Evolutionary conservation across 495 filamentous ascomycete species (phyloP).

Genomic region (Clohesyomyces aquaticus): DNA sequence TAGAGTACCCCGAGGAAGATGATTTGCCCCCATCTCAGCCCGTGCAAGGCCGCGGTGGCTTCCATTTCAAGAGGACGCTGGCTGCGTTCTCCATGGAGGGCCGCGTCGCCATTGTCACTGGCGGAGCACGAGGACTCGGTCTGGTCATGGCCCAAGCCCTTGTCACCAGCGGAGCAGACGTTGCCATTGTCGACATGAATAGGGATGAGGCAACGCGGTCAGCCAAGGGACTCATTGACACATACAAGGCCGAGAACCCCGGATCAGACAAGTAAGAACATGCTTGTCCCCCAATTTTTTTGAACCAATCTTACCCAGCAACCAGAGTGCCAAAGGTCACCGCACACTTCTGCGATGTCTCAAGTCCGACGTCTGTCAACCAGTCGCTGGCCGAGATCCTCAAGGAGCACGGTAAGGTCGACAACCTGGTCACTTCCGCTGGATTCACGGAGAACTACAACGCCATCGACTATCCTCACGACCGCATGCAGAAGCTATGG

Average conservation of each 20-base stretch:
- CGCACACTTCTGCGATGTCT: constrained; percentile 86
- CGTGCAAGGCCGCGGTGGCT: constrained; percentile 71
- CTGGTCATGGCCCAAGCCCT: constrained; percentile 91
- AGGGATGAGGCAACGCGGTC: constrained; percentile 82
- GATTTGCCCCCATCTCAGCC: constrained; percentile 67
- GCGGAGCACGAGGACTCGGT: constrained; percentile 82
- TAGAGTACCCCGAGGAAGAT: constrained; percentile 73
- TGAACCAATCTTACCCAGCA: constrained; percentile 3
- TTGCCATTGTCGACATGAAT: constrained; percentile 92
- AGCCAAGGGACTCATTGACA: constrained; percentile 69
- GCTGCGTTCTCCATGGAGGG: constrained; percentile 78
- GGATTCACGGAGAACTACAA: constrained; percentile 97
- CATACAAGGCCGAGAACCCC: constrained; percentile 77
- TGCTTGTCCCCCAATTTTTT: background rate
- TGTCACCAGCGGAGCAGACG: constrained; percentile 81
- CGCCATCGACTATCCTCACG: constrained; percentile 82
- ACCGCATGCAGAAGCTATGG: constrained; percentile 90
- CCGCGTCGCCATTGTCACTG: constrained; percentile 78
- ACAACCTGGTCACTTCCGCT: constrained; percentile 91
- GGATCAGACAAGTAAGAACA: constrained; percentile 69
- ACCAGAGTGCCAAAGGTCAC: constrained; percentile 79
- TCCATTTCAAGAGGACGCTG: constrained; percentile 72
- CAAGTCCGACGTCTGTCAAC: constrained; percentile 75
- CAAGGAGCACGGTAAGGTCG: constrained; percentile 74
- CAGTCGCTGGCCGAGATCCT: constrained; percentile 70